These are phyloP conservation scores for Verticillium albo-atrum DNA, from an alignment of 2,329 filamentous ascomycete species.

Conservation along the genomic window DNA sequence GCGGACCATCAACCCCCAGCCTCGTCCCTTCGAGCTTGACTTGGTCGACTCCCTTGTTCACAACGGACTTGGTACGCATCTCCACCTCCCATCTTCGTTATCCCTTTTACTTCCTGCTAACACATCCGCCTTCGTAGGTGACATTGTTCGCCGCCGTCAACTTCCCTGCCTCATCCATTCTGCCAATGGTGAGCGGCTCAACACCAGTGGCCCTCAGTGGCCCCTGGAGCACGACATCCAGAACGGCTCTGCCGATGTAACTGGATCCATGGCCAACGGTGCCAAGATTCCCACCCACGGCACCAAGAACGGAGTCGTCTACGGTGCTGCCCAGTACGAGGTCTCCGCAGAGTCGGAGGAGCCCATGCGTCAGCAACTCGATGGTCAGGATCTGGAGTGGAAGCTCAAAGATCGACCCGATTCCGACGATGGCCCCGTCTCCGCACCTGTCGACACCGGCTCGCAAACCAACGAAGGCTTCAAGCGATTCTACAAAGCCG, in stretches of 20 bases:
- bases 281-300: background rate
- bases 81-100: background rate
- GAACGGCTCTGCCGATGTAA: background rate
- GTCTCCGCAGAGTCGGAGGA: slow-evolving; percentile 1
- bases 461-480: slow-evolving; percentile 63
- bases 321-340: background rate
- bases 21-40: slow-evolving; percentile 1
- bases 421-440: slow-evolving; percentile 31
- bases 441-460: slow-evolving; percentile 46
- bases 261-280: background rate
- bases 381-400: slow-evolving; percentile 37
- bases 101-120: background rate
- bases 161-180: background rate
- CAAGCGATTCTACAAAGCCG: slow-evolving; percentile 62
- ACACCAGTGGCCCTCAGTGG: background rate
- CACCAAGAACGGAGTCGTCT: background rate
- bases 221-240: background rate
- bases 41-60: slow-evolving; percentile 5
- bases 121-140: slow-evolving; percentile 4
- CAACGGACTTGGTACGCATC: background rate
- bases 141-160: slow-evolving; percentile 6
- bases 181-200: background rate
- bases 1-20: background rate
- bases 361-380: slow-evolving; percentile 22
- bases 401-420: slow-evolving; percentile 14